Conservation (phyloP, 257 asterid species). For the Cruciata laevipes region DNA sequence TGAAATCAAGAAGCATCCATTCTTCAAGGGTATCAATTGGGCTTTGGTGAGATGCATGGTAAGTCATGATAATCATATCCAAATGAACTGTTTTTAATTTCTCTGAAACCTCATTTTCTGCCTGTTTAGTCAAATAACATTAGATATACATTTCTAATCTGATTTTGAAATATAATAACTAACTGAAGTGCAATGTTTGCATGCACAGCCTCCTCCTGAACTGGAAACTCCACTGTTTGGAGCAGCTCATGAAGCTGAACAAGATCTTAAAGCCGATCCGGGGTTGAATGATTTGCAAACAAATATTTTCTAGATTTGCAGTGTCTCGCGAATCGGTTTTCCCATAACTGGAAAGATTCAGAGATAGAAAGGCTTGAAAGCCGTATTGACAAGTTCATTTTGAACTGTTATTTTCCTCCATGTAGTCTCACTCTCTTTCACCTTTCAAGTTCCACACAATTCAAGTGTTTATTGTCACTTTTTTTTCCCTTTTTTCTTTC, state of each 20-base stretch:
- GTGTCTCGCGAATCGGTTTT: neutral
- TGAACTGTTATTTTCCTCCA: conserved; percentile 5
- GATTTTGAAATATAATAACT: too few species aligned
- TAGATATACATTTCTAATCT: neutral
- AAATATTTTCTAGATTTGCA: conserved; percentile 52
- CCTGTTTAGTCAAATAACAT: neutral
- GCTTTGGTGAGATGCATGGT: conserved; percentile 94
- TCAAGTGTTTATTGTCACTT: neutral
- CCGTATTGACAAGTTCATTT: conserved; percentile 3
- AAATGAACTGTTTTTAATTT: neutral
- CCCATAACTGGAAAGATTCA: neutral
- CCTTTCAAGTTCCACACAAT: conserved; percentile 3
- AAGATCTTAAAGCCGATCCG: conserved; percentile 50
- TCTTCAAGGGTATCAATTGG: conserved; percentile 88
- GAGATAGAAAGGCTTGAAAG: neutral
- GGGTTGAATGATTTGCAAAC: conserved; percentile 71
- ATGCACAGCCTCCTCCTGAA: conserved; percentile 63
- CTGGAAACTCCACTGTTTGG: conserved; percentile 52
- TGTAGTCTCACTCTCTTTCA: neutral
- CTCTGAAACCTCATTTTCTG: neutral
- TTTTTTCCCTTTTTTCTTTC: neutral
- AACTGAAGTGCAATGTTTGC: conserved; percentile 12
- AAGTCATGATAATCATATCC: conserved; percentile 1
- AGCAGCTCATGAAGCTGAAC: conserved; percentile 25
- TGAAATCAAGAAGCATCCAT: conserved; percentile 83